Evolutionary conservation across 805 yeast genomes (phyloP), one percentile per base, ranked within the genome.

Genomic region (Lachancea sp.): DNA sequence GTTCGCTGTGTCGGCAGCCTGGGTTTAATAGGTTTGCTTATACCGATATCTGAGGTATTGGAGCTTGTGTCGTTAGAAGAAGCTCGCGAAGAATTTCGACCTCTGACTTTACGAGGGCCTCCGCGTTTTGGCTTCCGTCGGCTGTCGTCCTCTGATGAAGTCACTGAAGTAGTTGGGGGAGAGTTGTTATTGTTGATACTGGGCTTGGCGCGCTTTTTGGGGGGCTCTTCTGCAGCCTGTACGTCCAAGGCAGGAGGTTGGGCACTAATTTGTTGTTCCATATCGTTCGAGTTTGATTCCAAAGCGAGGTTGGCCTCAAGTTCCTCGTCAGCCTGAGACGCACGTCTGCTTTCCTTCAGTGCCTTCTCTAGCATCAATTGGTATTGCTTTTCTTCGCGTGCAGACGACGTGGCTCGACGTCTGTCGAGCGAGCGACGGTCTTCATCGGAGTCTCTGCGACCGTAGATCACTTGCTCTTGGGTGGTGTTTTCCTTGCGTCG

Each of bases 21-120:
- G 12, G 98, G 96, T 54, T 79, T 84, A 38, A 87, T 81, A 2
- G 91, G 85, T 60, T 82, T 85, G 49, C 75, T 79, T 35, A 79
- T 74, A 29, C 75, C 74, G 30, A 78, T 71, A 5, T 74, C 74
- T 2, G 56, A 36, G 17, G 38, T 27, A 20, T 20, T 12, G 11
- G 25, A 29, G 15, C 40, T 38, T 13, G 16, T 30, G 8, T 33
- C 43, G n/a, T 39, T 38, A 6, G 42, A 27, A 2, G 45, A 26
- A 20, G 41, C 27, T 2, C 41, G 43, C 4, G 50, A 38, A n/a
- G 35, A 15, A 17, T 30, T 27, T 19, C 38, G 15, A 22, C 22
- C 36, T 17, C 20, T 40, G 20, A 30, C 25, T 26, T 36, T 36
- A 7, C 45, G 46, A 27, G 38, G 41, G 7, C 37, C 29, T 16